These are phyloP conservation scores for Xylaria hypoxylon DNA, from an alignment of 2,329 filamentous ascomycete genomes.

Conservation along the genomic window DNA sequence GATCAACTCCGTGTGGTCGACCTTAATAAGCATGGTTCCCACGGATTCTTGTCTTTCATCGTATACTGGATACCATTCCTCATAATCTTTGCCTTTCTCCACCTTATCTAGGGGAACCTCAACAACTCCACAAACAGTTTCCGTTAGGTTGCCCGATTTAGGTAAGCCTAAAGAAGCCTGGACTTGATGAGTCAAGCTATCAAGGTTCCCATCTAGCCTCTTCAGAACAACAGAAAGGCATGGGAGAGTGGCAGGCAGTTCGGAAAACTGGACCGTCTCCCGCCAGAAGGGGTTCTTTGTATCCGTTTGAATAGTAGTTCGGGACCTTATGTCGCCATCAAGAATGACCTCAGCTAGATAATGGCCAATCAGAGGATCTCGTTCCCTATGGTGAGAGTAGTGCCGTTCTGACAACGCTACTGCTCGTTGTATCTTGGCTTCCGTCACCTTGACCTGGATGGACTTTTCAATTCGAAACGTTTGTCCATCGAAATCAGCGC, in stretches of 20 bases:
- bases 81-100: conserved; percentile 79
- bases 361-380: conserved; percentile 69
- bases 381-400: conserved; percentile 47
- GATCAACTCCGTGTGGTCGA: conserved; percentile 88
- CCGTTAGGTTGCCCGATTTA: conserved; percentile 59
- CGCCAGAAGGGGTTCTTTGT: conserved; percentile 84
- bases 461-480: conserved; percentile 73
- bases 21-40: conserved; percentile 85
- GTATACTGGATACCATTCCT: conserved; percentile 87
- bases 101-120: conserved; percentile 84
- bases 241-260: conserved; percentile 76
- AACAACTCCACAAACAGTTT: conserved; percentile 75
- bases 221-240: conserved; percentile 79
- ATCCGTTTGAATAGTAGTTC: conserved; percentile 77
- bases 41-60: conserved; percentile 81
- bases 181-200: conserved; percentile 59
- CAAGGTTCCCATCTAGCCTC: conserved; percentile 65
- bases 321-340: conserved; percentile 81
- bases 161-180: conserved; percentile 58
- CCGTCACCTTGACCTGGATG: conserved; percentile 68
- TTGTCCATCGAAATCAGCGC: conserved; percentile 58
- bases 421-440: conserved; percentile 69
- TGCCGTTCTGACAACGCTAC: conserved; percentile 43
- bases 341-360: conserved; percentile 84
- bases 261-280: conserved; percentile 81